Percentiles rank a stretch among this genome's conserved stretches.
Evolutionary conservation across 2,329 filamentous ascomycete genomes (phyloP).

Genomic region (Colletotrichum orbiculare): DNA sequence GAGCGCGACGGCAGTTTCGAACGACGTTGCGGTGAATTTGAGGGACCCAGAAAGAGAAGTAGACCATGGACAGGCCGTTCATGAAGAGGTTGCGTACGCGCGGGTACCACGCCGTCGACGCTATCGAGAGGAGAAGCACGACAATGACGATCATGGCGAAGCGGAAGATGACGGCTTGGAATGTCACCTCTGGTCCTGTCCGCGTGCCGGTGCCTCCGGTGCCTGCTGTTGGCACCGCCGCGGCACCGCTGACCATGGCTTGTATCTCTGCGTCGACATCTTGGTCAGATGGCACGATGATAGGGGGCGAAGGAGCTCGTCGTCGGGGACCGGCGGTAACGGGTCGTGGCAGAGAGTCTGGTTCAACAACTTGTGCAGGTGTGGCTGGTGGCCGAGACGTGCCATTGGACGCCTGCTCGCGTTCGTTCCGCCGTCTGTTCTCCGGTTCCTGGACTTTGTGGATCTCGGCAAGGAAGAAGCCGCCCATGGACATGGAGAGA

Average conservation of each 20-base stretch:
- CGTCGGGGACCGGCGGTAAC: conserved; percentile 48
- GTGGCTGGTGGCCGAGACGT: conserved; percentile 41
- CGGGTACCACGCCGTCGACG: conserved; percentile 70
- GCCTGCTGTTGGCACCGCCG: conserved; percentile 40
- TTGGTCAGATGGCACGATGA: conserved; percentile 73
- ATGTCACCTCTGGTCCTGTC: conserved; percentile 48
- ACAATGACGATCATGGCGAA: conserved; percentile 66
- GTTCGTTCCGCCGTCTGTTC: conserved; percentile 54
- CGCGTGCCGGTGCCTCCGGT: conserved; percentile 4
- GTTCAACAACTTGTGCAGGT: conserved; percentile 41
- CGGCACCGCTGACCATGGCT: conserved; percentile 42
- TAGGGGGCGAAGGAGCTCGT: conserved; percentile 51
- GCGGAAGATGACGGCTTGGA: conserved; percentile 67
- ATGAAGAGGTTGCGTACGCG: conserved; percentile 65
- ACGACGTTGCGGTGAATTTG: conserved; percentile 92
- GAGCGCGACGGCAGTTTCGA: conserved; percentile 89
- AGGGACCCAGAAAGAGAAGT: conserved; percentile 91
- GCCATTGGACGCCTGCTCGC: conserved; percentile 40
- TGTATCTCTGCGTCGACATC: conserved; percentile 70
- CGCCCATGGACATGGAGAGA: conserved; percentile 67
- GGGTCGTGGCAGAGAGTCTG: conserved; percentile 52
- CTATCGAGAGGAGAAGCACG: conserved; percentile 68
- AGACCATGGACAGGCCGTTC: conserved; percentile 75
- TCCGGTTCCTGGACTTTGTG: conserved; percentile 71
- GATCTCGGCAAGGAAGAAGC: conserved; percentile 69